Percentiles rank a stretch among this genome's conserved stretches.
phyloP scores from a whole-genome alignment of 495 filamentous ascomycete species.

The Talaromyces proteolyticus region DNA sequence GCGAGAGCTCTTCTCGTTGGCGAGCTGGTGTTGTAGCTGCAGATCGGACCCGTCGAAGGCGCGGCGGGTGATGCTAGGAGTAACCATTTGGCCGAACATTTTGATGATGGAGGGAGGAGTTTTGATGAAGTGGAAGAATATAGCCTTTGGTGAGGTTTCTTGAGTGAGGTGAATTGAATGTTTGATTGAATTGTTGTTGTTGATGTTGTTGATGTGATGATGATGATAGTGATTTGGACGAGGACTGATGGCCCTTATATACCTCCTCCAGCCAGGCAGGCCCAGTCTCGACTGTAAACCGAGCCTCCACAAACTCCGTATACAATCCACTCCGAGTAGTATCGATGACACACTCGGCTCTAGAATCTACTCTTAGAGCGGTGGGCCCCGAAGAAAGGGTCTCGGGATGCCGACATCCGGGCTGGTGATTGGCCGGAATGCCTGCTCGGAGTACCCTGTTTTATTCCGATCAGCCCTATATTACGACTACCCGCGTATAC shows the following conservation, averaged over 20 bases:
- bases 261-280: too few species aligned
- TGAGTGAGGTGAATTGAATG: not conserved
- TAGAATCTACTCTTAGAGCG: not conserved
- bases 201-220: not conserved
- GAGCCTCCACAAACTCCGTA: not conserved
- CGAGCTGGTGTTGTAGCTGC: not conserved
- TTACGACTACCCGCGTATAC: too few species aligned
- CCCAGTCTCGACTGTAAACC: too few species aligned
- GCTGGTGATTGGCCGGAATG: not conserved
- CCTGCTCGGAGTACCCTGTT: not conserved
- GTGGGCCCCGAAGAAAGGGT: not conserved
- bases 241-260: not conserved
- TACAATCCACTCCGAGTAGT: not conserved
- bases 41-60: conserved; percentile 6
- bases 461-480: too few species aligned
- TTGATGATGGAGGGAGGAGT: not conserved
- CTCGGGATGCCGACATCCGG: not conserved
- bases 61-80: not conserved
- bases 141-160: not conserved
- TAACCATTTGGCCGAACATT: conserved; percentile 1
- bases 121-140: not conserved
- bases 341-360: not conserved
- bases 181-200: not conserved
- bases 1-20: not conserved
- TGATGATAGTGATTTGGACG: not conserved